These are phyloP conservation scores for Cinchona pubescens DNA, from an alignment of 257 asterid species.

Conservation along the genomic window DNA sequence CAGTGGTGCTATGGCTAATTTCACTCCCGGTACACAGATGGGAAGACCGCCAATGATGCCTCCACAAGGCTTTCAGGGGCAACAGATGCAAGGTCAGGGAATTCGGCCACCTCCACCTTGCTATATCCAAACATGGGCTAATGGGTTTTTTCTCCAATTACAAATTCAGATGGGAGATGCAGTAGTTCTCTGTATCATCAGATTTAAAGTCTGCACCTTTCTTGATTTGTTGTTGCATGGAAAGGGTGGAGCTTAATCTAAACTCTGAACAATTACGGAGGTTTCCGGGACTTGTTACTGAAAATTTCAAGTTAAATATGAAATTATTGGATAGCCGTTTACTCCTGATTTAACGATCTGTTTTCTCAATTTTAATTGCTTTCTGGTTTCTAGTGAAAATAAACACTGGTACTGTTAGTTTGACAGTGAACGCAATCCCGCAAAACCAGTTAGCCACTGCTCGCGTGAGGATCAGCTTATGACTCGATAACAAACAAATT, in stretches of 20 bases:
- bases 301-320: not conserved
- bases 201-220: not conserved
- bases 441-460: not conserved
- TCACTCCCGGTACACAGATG: slow-evolving; percentile 77
- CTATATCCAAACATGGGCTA: slow-evolving; percentile 73
- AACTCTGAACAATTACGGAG: not conserved
- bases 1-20: slow-evolving; percentile 71
- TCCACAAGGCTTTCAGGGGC: slow-evolving; percentile 78
- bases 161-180: not conserved
- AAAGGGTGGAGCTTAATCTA: not conserved
- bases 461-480: not conserved
- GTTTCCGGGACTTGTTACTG: not conserved
- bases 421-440: not conserved
- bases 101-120: slow-evolving; percentile 66
- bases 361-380: not conserved
- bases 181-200: not conserved
- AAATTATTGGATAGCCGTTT: not conserved
- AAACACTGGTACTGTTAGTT: not conserved
- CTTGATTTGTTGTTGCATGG: not conserved
- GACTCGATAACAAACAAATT: too few relatives aligned
- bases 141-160: slow-evolving; percentile 12
- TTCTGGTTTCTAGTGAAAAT: not conserved
- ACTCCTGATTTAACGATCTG: not conserved
- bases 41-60: slow-evolving; percentile 81
- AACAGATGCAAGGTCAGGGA: slow-evolving; percentile 64